Conservation (phyloP, 2,329 filamentous ascomycete species). For the Stachybotrys chartarum region DNA sequence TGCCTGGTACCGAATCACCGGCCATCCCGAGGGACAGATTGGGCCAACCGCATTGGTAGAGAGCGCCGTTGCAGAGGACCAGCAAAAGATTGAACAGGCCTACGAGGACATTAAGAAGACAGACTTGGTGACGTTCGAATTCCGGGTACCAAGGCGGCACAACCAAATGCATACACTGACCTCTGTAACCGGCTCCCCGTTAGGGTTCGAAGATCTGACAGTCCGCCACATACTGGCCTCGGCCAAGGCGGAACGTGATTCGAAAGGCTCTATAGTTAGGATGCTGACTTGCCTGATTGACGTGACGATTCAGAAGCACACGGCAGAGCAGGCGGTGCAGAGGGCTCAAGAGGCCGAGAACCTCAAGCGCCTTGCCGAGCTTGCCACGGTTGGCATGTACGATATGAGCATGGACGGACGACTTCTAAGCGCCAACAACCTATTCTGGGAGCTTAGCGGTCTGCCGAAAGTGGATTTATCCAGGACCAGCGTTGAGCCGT, state of each 20-base stretch:
- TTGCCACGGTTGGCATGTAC: constrained; percentile 48
- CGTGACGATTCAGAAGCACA: constrained; percentile 41
- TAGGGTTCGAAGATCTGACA: constrained; percentile 18
- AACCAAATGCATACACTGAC: constrained; percentile 1
- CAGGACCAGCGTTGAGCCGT: constrained; percentile 32
- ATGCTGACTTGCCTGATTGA: constrained; percentile 44
- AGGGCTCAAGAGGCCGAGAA: constrained; percentile 45
- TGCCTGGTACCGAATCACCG: constrained; percentile 51
- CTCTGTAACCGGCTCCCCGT: constrained; percentile 5
- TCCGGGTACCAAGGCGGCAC: constrained; percentile 23
- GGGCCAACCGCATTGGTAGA: constrained; percentile 30
- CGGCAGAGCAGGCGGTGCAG: constrained; percentile 39
- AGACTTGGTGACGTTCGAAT: constrained; percentile 38
- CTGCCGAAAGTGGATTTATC: constrained; percentile 34
- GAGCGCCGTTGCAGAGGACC: constrained; percentile 40
- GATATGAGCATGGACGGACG: constrained; percentile 44
- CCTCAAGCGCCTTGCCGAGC: constrained; percentile 46
- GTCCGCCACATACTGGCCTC: constrained; percentile 39
- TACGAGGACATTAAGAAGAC: constrained; percentile 31
- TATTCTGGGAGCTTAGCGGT: constrained; percentile 46
- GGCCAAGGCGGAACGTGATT: constrained; percentile 36
- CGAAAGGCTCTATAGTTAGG: constrained; percentile 34
- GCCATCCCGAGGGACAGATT: constrained; percentile 28
- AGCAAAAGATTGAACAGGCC: constrained; percentile 28
- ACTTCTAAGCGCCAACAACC: constrained; percentile 42